A percentile compares a stretch with the other conserved stretches of the same genome.
Conservation (phyloP, 352 stramenopile genomes). For the Globisporangium paroecandrum region DNA sequence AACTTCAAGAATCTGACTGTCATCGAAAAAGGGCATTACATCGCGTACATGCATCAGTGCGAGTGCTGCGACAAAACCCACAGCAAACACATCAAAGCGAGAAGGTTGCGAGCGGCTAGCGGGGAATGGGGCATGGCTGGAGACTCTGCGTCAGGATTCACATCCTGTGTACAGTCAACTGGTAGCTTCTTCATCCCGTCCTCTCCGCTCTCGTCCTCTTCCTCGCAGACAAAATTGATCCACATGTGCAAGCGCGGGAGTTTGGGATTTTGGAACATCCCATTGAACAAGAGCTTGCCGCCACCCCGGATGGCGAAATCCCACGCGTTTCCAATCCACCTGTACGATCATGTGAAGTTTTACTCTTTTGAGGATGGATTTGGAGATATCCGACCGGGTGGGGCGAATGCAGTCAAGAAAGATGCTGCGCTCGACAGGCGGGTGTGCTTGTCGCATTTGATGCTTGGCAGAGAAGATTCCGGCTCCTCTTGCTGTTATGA, state of each 20-base stretch:
- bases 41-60: conserved; percentile 56
- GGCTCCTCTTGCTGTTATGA: conserved; percentile 32
- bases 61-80: conserved; percentile 32
- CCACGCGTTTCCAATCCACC: conserved; percentile 7
- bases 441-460: conserved; percentile 38
- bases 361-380: conserved; percentile 30
- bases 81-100: not conserved
- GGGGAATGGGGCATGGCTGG: conserved; percentile 4
- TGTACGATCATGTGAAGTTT: conserved; percentile 30
- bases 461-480: conserved; percentile 37
- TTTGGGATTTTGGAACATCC: conserved; percentile 54
- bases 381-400: not conserved
- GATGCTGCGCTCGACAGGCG: not conserved
- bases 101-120: not conserved
- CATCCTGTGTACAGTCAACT: conserved; percentile 33
- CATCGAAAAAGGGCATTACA: conserved; percentile 49
- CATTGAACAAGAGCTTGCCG: conserved; percentile 20
- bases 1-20: conserved; percentile 55
- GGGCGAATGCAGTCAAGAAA: not conserved
- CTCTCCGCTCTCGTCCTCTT: conserved; percentile 11
- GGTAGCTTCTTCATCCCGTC: conserved; percentile 23
- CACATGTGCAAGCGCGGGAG: conserved; percentile 55
- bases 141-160: conserved; percentile 32
- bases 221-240: conserved; percentile 28
- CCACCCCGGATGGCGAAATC: conserved; percentile 22